Evolutionary conservation across 345 rosid genomes (phyloP), one percentile per base, ranked within the genome.

Genomic region (Bruguiera gymnorhiza): DNA sequence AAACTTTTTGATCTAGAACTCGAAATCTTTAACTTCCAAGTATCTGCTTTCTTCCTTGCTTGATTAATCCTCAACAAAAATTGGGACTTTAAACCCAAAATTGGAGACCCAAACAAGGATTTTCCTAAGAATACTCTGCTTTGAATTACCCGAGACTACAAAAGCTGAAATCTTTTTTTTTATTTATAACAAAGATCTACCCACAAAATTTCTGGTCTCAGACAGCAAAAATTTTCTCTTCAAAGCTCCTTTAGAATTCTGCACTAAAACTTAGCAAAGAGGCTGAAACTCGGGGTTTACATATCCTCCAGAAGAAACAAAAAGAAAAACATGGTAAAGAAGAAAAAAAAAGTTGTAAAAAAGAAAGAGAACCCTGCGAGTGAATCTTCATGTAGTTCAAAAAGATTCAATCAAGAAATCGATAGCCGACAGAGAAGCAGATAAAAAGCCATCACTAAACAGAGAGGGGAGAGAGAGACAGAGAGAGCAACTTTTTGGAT

Each of bases 381-480:
- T 72, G 75, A 81, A 79, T 81, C 82, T 73, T 70, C 6, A 68
- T 50, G 60, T 26, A 54, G 59, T 60, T 60, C 62, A 78, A 76
- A 78, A 76, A 70, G 86, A 81, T 75, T 83, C 83, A 81, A 86
- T 73, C 72, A 75, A 78, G 74, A 76, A 72, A 66, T 75, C 62
- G 74, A 79, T 81, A 79, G 82, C 84, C 83, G 79, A 82, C 79
- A 80, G 62, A 78, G 77, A 65, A 82, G 86, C 81, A 75, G 80
- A 80, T 69, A 76, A 74, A 80, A 63, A 24, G 76, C 68, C 72
- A 59, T 37, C 51, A 51, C 43, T 18, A 32, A 63, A 65, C 68
- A 59, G 62, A 46, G 67, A 63, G 51, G 66, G 71, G 43, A 68
- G 71, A 70, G 32, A 70, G 36, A 46, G 60, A 62, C 32, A 76